Evolutionary conservation across 306 rosid genomes (phyloP), one percentile per base, ranked within the genome.

Genomic region (Glycine latifolia): DNA sequence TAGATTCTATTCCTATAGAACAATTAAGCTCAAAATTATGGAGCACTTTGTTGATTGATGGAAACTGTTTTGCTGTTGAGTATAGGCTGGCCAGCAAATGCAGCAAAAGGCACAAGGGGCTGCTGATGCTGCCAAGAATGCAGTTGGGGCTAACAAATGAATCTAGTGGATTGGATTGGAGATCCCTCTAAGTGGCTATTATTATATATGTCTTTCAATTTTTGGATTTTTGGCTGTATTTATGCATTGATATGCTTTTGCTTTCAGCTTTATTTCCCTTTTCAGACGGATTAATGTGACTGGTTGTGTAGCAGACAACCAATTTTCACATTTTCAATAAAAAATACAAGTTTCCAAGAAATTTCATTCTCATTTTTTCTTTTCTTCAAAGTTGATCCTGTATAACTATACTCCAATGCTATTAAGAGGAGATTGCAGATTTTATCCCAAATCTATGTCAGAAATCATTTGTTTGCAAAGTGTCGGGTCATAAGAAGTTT

Each of bases 1-100:
- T 37, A 65, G 13, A 65, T 41, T 66, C 13, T 3, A 13, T 26
- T 26, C 31, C 31, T 26, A 26, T 39, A 39, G 6, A 65, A 65
- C 20, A 39, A 66, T 26, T 26, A 26, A 26, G 31, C 31, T 26
- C 31, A 26, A 26, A 26, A 26, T 26, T 1, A 26, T 74, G 71
- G 26, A 66, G 50, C 43, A 56, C 54, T 43, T 39, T 39, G 44
- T 8, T 43, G 9, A 7, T n/a, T 20, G 11, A 47, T 68, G 31
- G 41, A 35, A 46, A 2, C 3, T 76, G 15, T n/a, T 53, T 70
- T 61, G 46, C 13, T 73, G 2, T 37, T 85, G 76, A 0, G 31
- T 2, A 26, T 75, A 90, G 91, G 84, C 78, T 74, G 85, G 88
- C 15, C 62, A 83, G 77, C 89, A 90, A 55, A 47, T 74, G 72